A percentile compares a stretch with the other conserved stretches of the same genome.
Evolutionary conservation across 345 rosid genomes (phyloP).

Genomic region (Rhodomyrtus tomentosa): DNA sequence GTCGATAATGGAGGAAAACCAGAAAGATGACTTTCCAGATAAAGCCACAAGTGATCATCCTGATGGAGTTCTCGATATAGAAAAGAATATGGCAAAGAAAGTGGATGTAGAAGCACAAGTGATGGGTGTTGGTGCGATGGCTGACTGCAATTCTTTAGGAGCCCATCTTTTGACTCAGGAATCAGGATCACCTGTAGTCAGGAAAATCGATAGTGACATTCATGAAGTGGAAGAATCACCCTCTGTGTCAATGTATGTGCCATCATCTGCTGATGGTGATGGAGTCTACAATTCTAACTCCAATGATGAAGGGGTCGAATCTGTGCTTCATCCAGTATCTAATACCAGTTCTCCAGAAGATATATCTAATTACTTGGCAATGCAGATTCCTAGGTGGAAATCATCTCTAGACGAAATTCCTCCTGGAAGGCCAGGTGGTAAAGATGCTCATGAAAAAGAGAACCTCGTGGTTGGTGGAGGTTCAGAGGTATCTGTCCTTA

Average conservation of each 20-base stretch:
- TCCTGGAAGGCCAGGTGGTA: slow-evolving; percentile 15
- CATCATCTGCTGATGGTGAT: slow-evolving; percentile 13
- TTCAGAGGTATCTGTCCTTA: slow-evolving; percentile 14
- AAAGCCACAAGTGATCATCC: neutral
- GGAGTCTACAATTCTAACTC: slow-evolving; percentile 15
- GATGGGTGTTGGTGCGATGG: neutral
- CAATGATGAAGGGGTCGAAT: slow-evolving; percentile 17
- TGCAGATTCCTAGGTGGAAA: slow-evolving; percentile 10
- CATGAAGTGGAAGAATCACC: slow-evolving; percentile 14
- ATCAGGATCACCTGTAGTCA: slow-evolving; percentile 9
- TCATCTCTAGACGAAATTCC: slow-evolving; percentile 11
- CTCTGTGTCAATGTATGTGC: slow-evolving; percentile 9
- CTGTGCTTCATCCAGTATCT: slow-evolving; percentile 21
- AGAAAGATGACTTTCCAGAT: neutral
- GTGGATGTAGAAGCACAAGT: neutral
- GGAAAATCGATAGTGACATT: slow-evolving; percentile 10
- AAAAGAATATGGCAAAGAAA: neutral
- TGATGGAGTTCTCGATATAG: neutral
- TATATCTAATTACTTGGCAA: slow-evolving; percentile 6
- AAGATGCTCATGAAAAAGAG: slow-evolving; percentile 17
- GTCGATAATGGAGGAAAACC: neutral
- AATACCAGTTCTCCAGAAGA: slow-evolving; percentile 27
- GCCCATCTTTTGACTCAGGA: slow-evolving; percentile 7
- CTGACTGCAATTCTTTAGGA: neutral
- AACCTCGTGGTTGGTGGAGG: slow-evolving; percentile 13